Evolutionary conservation across 208 protist species (phyloP).

Genomic region (Acanthamoeba castellanii): DNA sequence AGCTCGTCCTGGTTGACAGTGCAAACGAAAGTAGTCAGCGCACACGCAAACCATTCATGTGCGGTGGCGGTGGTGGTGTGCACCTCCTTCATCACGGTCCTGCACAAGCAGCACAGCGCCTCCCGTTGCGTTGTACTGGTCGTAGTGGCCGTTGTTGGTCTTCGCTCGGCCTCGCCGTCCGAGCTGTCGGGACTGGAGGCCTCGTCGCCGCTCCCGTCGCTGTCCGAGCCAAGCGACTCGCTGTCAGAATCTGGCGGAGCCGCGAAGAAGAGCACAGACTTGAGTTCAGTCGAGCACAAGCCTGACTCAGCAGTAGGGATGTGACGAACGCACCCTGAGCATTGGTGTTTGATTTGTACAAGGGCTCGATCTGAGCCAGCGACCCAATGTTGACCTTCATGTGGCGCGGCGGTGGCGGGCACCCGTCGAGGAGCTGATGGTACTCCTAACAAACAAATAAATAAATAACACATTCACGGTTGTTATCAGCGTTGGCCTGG

Average conservation of each 20-base stretch:
- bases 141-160: background rate
- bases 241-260: background rate
- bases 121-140: too few relatives aligned
- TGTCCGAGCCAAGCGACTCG: background rate
- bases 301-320: too few relatives aligned
- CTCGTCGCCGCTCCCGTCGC: background rate
- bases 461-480: too few relatives aligned
- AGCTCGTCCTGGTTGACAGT: background rate
- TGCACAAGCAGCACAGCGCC: background rate
- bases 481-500: too few relatives aligned
- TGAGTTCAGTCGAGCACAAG: background rate
- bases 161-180: background rate
- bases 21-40: background rate
- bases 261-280: background rate
- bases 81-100: slow-evolving; percentile 13
- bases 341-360: slow-evolving; percentile 7
- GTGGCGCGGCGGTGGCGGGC: slow-evolving; percentile 35
- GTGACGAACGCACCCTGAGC: background rate
- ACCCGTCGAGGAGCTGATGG: slow-evolving; percentile 14
- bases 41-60: background rate
- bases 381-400: slow-evolving; percentile 57
- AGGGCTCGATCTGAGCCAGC: background rate
- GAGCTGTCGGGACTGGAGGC: background rate
- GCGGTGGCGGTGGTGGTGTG: background rate
- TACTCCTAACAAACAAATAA: background rate